Evolutionary conservation across 257 asterid genomes (phyloP), one percentile per base, ranked within the genome.

Genomic region (Solanum corneliomulleri): DNA sequence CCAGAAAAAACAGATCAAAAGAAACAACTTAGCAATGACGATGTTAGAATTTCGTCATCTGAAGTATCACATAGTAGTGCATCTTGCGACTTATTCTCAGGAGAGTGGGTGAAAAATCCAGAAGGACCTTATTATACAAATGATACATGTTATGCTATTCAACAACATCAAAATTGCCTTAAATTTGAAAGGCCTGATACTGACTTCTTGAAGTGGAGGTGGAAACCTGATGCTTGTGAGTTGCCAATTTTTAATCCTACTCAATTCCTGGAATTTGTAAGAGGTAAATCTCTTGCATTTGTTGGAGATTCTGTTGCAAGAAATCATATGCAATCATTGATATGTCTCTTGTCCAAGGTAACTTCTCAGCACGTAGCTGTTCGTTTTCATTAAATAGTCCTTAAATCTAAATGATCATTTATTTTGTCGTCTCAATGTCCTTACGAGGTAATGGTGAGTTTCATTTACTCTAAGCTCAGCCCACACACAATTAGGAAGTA

Each of bases 291-390:
- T 4, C 83, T 95, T 35, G 98, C 97, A 0, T 93, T 95, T 74
- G 93, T 95, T 18, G 98, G 98, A 20, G 98, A 95, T 49, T 95
- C 98, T 0, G 94, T 95, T 8, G 97, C 95, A 8, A 93, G 98
- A 62, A 95, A 95, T 90, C 98, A 95, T 74, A 91, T 95, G 98
- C 98, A 95, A 89, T 95, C 98, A 14, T 82, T 95, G 92, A 90
- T 95, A 27, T 95, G 98, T 93, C 96, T 94, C 88, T 91, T 95
- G 86, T 93, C 98, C 9, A 91, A 75, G 89, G 98, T 95, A 89
- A 25, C 58, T 20, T 69, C 58, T 35, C 4, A 23, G 14, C 14
- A 29, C 25, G 9, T 52, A 20, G 10, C 11, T 9, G 15, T 23
- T 71, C 11, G 0, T 23, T 29, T 12, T 33, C 23, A 21, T 23